Evolutionary conservation across 2,329 filamentous ascomycete species (phyloP), one percentile per base, ranked within the genome.

Genomic region (Diaporthe sp.): DNA sequence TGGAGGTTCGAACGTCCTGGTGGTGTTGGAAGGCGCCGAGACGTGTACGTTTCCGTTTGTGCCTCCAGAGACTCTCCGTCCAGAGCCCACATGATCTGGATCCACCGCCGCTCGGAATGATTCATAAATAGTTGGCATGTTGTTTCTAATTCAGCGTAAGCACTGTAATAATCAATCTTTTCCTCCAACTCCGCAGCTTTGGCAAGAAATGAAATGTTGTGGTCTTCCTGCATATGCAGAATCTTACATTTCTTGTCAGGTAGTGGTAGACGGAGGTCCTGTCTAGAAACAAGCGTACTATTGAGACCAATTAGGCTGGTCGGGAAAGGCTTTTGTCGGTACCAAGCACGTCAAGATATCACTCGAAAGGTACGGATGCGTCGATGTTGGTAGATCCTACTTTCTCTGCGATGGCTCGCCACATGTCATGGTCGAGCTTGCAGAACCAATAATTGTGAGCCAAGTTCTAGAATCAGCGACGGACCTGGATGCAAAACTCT

Each of bases 31-130:
- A 15, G 62, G 44, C 7, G 13, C 44, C 12, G 62, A 67, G 5
- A 67, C 62, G 25, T 51, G 44, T 15, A 51, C 44, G 31, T 67
- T 67, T 7, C 28, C 62, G 12, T 34, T 31, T 12, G 42, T 4
- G 2, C 44, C 44, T n/a, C 61, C 61, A 13, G 31, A 25, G 19
- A 37, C 31, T 13, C 10, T 67, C 12, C 62, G 44, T 22, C 44
- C 62, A 10, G 44, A 51, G 1, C 62, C 62, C 34, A 67, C 44
- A 17, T 67, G 62, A 67, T 67, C 44, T 17, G 44, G 62, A 22
- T 67, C 62, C 22, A 67, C 44, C 31, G 62, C 62, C 17, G n/a
- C 19, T 67, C 62, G 28, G 22, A 67, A 67, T 9, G 44, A 67
- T 51, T 67, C 62, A 46, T 51, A 67, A 12, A 67, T 51, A 37